Base-by-base conservation (phyloP, 1,284 basidiomycete species). In the Singerocomus inundabilis region DNA sequence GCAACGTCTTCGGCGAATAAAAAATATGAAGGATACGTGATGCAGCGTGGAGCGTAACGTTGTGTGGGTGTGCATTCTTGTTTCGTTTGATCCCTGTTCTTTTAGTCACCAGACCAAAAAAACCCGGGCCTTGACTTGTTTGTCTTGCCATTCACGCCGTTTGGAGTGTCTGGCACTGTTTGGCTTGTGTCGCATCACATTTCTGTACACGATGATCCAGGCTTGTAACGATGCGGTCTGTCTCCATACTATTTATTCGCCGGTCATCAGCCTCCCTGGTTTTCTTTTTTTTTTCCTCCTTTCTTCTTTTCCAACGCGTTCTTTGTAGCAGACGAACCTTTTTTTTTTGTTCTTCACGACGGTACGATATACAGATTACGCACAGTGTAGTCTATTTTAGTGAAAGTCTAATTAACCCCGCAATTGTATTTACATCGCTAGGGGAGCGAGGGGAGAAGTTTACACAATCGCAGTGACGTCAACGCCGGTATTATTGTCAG, bases 11-110 rank as follows among this genome's bases (percentile, higher is more conserved):
- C 49, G 16, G 49, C 51, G 40, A 62, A 56, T 10, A 67, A 56
- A 41, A 66, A 65, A 38, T 67, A 64, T 32, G 63, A 68, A 7
- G 49, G 64, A 46, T 68, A 66, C 41, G 49, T 55, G 30, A 52
- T 70, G 53, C 61, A 56, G 37, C 56, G 58, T 42, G 64, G 60
- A 51, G 44, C 34, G 8, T 56, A 28, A 43, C 29, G 31, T 33
- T 42, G n/a, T 36, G 30, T 47, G 13, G 24, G 36, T 40, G 30
- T 42, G 31, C 29, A 37, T 34, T 29, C 24, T 35, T 16, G 25
- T 28, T 33, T 5, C 24, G 18, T 12, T 7, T 13, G 21, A 16
- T 57, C 35, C 36, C 35, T 46, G 25, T 26, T 40, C 15, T 10
- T 44, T n/a, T 31, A n/a, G n/a, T 46, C 21, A 4, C 18, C 15